These are phyloP conservation scores for Gnomoniopsis smithogilvyi DNA, from an alignment of 2,329 filamentous ascomycete species.

Conservation along the genomic window DNA sequence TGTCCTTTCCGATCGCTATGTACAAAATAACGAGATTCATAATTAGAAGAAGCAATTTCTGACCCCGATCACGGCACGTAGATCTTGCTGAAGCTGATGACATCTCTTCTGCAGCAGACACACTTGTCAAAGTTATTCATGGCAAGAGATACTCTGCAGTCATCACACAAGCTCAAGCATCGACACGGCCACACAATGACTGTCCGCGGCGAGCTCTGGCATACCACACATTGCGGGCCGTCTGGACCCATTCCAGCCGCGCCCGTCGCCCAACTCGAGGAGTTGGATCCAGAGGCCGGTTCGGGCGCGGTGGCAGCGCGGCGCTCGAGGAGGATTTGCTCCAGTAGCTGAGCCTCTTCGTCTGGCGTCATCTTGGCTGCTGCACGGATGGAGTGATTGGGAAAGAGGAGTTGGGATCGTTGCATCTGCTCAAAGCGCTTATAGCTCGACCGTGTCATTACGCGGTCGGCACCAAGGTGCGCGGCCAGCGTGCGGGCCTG, in stretches of 20 bases:
- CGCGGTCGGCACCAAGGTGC: slow-evolving; percentile 67
- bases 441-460: slow-evolving; percentile 81
- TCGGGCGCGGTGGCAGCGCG: slow-evolving; percentile 30
- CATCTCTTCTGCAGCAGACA: slow-evolving; percentile 86
- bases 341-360: slow-evolving; percentile 59
- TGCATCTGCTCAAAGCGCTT: slow-evolving; percentile 64
- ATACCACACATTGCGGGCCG: slow-evolving; percentile 87
- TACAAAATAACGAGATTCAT: not conserved
- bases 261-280: slow-evolving; percentile 63
- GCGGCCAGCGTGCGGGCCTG: slow-evolving; percentile 80
- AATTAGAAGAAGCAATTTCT: not conserved
- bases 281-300: slow-evolving; percentile 15
- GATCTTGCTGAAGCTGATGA: slow-evolving; percentile 84
- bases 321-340: slow-evolving; percentile 56
- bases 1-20: slow-evolving; percentile 3
- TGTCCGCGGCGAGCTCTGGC: slow-evolving; percentile 79
- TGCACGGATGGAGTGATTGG: slow-evolving; percentile 36
- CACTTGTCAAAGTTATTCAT: slow-evolving; percentile 98
- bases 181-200: slow-evolving; percentile 97
- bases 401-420: slow-evolving; percentile 64
- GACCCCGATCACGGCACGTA: slow-evolving; percentile 66
- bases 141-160: slow-evolving; percentile 87
- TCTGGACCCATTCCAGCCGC: slow-evolving; percentile 67
- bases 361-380: slow-evolving; percentile 46
- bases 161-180: slow-evolving; percentile 90